Percentiles rank a stretch among this genome's conserved stretches.
Conservation (phyloP, 2,329 filamentous ascomycete species). For the Alternaria arbusti region DNA sequence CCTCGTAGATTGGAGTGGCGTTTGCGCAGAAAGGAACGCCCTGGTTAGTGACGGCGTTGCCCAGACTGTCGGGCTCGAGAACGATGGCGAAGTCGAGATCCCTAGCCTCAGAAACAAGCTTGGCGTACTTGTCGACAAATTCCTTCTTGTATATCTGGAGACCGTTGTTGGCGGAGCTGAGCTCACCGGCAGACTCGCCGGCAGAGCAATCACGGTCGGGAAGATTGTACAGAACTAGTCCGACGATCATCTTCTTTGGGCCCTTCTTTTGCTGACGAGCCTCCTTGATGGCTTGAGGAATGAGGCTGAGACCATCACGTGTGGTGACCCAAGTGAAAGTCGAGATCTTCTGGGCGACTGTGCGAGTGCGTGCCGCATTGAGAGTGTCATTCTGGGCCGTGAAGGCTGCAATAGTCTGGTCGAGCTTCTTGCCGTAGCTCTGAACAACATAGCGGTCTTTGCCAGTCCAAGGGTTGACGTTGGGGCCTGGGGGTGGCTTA, state of each 20-base stretch:
- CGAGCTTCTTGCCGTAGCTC: constrained; percentile 34
- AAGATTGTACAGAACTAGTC: constrained; percentile 80
- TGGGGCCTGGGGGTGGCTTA: constrained; percentile 11
- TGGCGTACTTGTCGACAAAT: constrained; percentile 37
- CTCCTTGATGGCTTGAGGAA: constrained; percentile 27
- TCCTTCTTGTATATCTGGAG: constrained; percentile 35
- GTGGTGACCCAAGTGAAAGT: constrained; percentile 38
- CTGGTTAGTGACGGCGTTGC: constrained; percentile 39
- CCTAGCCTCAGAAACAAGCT: constrained; percentile 27
- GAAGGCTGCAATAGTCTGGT: constrained; percentile 34
- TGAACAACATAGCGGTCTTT: constrained; percentile 32
- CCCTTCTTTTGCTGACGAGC: constrained; percentile 28
- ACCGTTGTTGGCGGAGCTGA: constrained; percentile 67
- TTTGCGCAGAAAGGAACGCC: constrained; percentile 28
- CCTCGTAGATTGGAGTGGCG: constrained; percentile 35
- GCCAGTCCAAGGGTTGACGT: constrained; percentile 29
- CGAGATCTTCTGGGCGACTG: constrained; percentile 33
- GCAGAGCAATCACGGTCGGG: constrained; percentile 91
- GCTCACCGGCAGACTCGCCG: constrained; percentile 78
- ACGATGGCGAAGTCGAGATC: constrained; percentile 40
- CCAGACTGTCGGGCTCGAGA: constrained; percentile 36
- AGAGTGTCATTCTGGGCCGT: constrained; percentile 29
- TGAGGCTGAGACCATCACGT: constrained; percentile 25
- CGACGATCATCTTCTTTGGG: constrained; percentile 29
- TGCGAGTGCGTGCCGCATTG: constrained; percentile 35